Conservation (phyloP, 768 basidiomycete species). For the Kockovaella imperatae region DNA sequence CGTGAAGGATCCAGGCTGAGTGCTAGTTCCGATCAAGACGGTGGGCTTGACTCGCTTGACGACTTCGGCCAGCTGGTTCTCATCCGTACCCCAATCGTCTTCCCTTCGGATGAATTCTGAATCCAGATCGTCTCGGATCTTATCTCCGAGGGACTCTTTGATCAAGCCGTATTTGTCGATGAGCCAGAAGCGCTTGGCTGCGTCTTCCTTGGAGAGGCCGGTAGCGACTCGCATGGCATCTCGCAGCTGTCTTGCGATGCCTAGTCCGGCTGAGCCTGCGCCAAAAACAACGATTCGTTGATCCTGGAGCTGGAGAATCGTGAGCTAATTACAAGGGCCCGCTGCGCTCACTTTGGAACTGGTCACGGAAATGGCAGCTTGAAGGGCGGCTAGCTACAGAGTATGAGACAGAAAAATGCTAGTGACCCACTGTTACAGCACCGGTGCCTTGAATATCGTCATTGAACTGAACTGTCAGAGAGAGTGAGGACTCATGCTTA, state of each 20-base stretch:
- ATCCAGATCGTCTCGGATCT: slow-evolving; percentile 48
- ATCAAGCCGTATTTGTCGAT: slow-evolving; percentile 63
- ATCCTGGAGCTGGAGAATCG: slow-evolving; percentile 52
- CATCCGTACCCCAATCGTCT: slow-evolving; percentile 51
- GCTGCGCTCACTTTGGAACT: slow-evolving; percentile 58
- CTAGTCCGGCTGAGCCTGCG: slow-evolving; percentile 65
- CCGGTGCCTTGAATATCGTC: slow-evolving; percentile 60
- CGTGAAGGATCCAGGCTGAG: slow-evolving; percentile 66
- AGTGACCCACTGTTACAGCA: slow-evolving; percentile 37
- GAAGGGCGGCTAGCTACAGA: slow-evolving; percentile 39
- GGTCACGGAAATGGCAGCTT: slow-evolving; percentile 40
- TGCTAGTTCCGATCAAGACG: slow-evolving; percentile 76
- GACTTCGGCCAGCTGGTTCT: slow-evolving; percentile 55
- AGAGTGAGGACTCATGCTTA: slow-evolving; percentile 16
- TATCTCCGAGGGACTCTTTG: slow-evolving; percentile 49
- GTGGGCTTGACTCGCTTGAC: slow-evolving; percentile 69
- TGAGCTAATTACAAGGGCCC: neutral
- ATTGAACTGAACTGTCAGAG: slow-evolving; percentile 50
- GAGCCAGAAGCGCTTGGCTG: slow-evolving; percentile 62
- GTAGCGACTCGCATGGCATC: slow-evolving; percentile 58
- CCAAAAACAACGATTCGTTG: slow-evolving; percentile 75
- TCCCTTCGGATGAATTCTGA: slow-evolving; percentile 51
- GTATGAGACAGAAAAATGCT: neutral
- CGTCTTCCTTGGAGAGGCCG: slow-evolving; percentile 53
- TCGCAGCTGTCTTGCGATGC: slow-evolving; percentile 60